Conservation (phyloP, 768 basidiomycete genomes). For the Boletus speciosus region DNA sequence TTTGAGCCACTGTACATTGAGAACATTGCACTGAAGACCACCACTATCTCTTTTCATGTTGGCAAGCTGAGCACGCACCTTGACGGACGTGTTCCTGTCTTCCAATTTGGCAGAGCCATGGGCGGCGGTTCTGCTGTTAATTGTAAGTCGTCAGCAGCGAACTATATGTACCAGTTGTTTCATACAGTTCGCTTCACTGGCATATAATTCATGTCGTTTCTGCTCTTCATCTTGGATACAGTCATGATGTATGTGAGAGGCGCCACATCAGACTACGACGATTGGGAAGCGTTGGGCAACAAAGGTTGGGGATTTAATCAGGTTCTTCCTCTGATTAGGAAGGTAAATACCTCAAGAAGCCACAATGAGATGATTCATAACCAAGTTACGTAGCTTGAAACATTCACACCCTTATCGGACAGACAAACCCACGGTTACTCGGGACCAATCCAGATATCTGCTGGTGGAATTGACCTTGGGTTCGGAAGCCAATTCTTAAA, state of each 20-base stretch:
- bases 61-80: too few relatives aligned
- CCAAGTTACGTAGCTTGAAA: slow-evolving; percentile 44
- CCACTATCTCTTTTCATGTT: slow-evolving; percentile 43
- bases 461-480: neutral
- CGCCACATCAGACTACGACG: slow-evolving; percentile 61
- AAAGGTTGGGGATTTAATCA: slow-evolving; percentile 59
- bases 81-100: too few relatives aligned
- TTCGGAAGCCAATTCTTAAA: slow-evolving; percentile 43
- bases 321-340: slow-evolving; percentile 55
- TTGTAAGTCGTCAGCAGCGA: too few relatives aligned
- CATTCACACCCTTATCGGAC: slow-evolving; percentile 32
- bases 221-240: slow-evolving; percentile 1
- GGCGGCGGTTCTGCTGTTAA: too few relatives aligned
- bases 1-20: too few relatives aligned
- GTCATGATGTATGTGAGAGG: slow-evolving; percentile 56
- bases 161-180: too few relatives aligned
- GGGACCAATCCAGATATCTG: slow-evolving; percentile 30
- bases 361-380: slow-evolving; percentile 26
- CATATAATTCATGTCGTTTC: too few relatives aligned
- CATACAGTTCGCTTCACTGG: too few relatives aligned
- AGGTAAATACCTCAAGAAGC: slow-evolving; percentile 34
- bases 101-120: too few relatives aligned
- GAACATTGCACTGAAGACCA: slow-evolving; percentile 38
- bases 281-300: slow-evolving; percentile 52
- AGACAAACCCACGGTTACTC: slow-evolving; percentile 35